Evolutionary conservation across 768 basidiomycete genomes (phyloP).

Genomic region (Tylopilus sp.): DNA sequence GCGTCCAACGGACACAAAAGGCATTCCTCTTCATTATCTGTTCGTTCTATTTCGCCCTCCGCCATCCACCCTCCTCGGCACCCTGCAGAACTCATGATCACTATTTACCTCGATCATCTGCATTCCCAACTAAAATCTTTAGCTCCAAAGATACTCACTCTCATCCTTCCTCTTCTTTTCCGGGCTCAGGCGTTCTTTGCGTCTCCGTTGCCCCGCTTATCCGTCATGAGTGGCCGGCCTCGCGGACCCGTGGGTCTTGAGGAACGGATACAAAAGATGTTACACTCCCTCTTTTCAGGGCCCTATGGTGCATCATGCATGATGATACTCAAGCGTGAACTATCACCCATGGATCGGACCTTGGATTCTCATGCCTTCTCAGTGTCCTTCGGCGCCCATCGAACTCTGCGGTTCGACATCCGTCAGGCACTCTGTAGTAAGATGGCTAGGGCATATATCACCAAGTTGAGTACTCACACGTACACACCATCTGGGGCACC

Average conservation of each 20-base stretch:
- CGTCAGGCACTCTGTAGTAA: conserved; percentile 58
- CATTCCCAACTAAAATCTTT: conserved; percentile 58
- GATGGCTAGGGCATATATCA: conserved; percentile 65
- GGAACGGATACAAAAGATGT: conserved; percentile 52
- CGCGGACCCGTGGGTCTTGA: conserved; percentile 40
- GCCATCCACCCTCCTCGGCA: conserved; percentile 36
- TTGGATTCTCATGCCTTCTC: conserved; percentile 27
- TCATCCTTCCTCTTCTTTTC: conserved; percentile 71
- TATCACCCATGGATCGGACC: conserved; percentile 38
- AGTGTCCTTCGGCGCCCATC: conserved; percentile 55
- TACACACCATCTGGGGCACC: conserved; percentile 62
- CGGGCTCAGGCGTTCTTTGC: conserved; percentile 63
- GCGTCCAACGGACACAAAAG: conserved; percentile 46
- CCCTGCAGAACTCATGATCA: conserved; percentile 61
- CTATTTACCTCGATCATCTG: conserved; percentile 63
- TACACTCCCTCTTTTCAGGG: conserved; percentile 58
- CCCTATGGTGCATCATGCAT: conserved; percentile 66
- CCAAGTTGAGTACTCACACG: conserved; percentile 45
- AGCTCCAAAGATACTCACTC: conserved; percentile 47
- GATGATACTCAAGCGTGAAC: conserved; percentile 54
- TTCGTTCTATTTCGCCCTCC: conserved; percentile 39
- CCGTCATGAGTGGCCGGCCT: conserved; percentile 42
- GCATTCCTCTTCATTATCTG: conserved; percentile 59
- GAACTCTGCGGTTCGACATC: conserved; percentile 61
- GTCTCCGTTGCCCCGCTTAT: conserved; percentile 65